phyloP scores from a whole-genome alignment of 1,139 yeast genomes.

The Yamadazyma atlantica region DNA sequence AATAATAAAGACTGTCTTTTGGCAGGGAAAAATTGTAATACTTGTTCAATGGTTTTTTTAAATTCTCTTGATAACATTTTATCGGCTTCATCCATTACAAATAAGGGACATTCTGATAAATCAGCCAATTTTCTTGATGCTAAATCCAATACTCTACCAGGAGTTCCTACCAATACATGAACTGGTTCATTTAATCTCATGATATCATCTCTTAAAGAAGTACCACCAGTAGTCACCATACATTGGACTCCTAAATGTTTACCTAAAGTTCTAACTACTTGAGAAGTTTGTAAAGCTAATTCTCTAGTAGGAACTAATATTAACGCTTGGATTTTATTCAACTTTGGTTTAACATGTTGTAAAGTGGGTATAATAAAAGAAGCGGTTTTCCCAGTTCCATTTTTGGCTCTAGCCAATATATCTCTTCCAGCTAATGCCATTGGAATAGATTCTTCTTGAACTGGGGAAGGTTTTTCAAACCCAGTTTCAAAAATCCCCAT shows the following conservation, averaged over 20 bases:
- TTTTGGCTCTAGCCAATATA: constrained; percentile 95
- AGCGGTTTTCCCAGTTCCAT: constrained; percentile 98
- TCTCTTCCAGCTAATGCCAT: constrained; percentile 95
- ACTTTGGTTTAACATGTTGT: constrained; percentile 80
- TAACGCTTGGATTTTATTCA: constrained; percentile 83
- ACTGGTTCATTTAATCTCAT: constrained; percentile 90
- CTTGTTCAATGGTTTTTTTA: constrained; percentile 83
- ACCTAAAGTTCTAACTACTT: constrained; percentile 95
- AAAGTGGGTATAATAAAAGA: constrained; percentile 89
- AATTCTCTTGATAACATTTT: constrained; percentile 93
- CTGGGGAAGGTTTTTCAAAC: constrained; percentile 96
- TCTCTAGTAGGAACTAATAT: constrained; percentile 94
- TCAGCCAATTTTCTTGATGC: constrained; percentile 89
- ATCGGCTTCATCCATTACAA: constrained; percentile 99
- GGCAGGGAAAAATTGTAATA: constrained; percentile 77
- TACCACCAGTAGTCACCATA: constrained; percentile 99
- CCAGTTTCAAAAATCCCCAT: constrained; percentile 99
- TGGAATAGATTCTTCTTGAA: constrained; percentile 97
- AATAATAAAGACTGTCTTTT: constrained; percentile 84
- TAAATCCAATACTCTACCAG: constrained; percentile 94
- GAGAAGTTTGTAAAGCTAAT: constrained; percentile 94
- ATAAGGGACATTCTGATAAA: constrained; percentile 81
- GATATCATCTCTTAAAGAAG: constrained; percentile 90
- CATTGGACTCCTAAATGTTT: constrained; percentile 90
- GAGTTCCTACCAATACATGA: constrained; percentile 89